phyloP scores from a whole-genome alignment of 1,284 basidiomycete species.

The Cutaneotrichosporon sp. region DNA sequence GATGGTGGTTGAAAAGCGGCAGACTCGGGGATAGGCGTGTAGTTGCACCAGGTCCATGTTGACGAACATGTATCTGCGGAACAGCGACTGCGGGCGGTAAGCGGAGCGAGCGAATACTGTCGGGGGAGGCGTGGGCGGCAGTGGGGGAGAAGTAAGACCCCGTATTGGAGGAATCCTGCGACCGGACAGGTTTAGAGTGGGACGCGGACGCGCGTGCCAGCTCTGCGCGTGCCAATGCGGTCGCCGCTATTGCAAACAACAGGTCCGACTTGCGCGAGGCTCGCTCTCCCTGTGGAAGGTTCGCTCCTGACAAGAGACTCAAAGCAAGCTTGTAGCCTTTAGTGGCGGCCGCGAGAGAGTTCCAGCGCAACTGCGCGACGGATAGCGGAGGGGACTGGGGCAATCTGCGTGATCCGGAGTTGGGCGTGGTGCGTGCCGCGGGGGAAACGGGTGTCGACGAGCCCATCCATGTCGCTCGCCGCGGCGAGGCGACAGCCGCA shows the following conservation, averaged over 20 bases:
- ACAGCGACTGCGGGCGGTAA: no score
- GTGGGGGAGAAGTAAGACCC: slow-evolving; percentile 14
- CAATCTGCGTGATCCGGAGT: no score
- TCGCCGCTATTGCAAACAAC: slow-evolving; percentile 34
- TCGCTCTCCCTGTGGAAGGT: slow-evolving; percentile 27
- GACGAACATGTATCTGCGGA: no score
- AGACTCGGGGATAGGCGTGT: slow-evolving; percentile 31
- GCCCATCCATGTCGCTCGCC: neutral
- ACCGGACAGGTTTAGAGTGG: no score
- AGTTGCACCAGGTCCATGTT: no score
- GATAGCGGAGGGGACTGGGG: neutral
- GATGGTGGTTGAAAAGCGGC: slow-evolving; percentile 9
- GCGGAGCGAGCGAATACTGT: no score
- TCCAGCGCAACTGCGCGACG: slow-evolving; percentile 18
- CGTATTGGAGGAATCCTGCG: no score
- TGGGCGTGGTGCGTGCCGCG: neutral
- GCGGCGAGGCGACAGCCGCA: neutral
- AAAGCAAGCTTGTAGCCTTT: slow-evolving; percentile 45
- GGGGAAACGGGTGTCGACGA: neutral
- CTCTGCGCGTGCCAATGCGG: slow-evolving; percentile 38
- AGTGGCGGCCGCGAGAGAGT: slow-evolving; percentile 33
- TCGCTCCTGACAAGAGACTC: slow-evolving; percentile 30
- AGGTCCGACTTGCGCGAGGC: slow-evolving; percentile 36
- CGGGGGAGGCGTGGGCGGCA: slow-evolving; percentile 7
- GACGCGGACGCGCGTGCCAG: slow-evolving; percentile 19